Evolutionary conservation across 2,329 filamentous ascomycete genomes (phyloP).

Genomic region (Colletotrichum spinosum): DNA sequence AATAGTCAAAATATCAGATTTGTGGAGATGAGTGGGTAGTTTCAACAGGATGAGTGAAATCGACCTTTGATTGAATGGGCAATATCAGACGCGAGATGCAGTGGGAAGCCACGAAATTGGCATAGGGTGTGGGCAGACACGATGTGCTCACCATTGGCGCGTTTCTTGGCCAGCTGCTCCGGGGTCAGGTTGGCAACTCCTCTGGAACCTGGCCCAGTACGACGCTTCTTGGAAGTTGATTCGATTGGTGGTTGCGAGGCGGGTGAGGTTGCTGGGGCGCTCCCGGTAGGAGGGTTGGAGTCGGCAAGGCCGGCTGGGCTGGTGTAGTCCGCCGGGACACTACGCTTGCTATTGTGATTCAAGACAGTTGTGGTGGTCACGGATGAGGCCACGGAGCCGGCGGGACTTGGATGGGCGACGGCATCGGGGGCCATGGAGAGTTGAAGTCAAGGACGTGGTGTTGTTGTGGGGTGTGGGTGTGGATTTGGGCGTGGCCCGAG

Average conservation of each 20-base stretch:
- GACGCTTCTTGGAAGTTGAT: slow-evolving; percentile 56
- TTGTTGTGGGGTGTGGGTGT: too few relatives aligned
- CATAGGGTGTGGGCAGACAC: neutral
- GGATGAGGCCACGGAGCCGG: slow-evolving; percentile 36
- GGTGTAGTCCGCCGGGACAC: slow-evolving; percentile 19
- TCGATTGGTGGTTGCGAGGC: slow-evolving; percentile 32
- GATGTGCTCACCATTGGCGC: slow-evolving; percentile 63
- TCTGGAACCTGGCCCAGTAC: slow-evolving; percentile 56
- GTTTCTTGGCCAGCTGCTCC: slow-evolving; percentile 78
- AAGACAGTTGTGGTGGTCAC: slow-evolving; percentile 16
- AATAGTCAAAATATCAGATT: neutral
- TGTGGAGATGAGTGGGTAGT: slow-evolving; percentile 3
- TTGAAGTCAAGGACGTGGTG: neutral
- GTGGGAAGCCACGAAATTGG: slow-evolving; percentile 42
- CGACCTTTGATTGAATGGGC: neutral
- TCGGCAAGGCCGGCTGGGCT: slow-evolving; percentile 33
- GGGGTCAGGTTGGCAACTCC: slow-evolving; percentile 75
- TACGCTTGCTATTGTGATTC: slow-evolving; percentile 32
- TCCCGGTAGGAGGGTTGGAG: slow-evolving; percentile 12
- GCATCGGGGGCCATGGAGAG: slow-evolving; percentile 36
- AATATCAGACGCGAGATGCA: neutral
- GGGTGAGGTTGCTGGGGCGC: slow-evolving; percentile 20
- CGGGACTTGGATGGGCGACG: slow-evolving; percentile 35
- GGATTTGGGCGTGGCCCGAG: too few relatives aligned
- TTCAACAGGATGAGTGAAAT: neutral